phyloP scores from a whole-genome alignment of 2,329 filamentous ascomycete genomes.

The Pyricularia sp. region DNA sequence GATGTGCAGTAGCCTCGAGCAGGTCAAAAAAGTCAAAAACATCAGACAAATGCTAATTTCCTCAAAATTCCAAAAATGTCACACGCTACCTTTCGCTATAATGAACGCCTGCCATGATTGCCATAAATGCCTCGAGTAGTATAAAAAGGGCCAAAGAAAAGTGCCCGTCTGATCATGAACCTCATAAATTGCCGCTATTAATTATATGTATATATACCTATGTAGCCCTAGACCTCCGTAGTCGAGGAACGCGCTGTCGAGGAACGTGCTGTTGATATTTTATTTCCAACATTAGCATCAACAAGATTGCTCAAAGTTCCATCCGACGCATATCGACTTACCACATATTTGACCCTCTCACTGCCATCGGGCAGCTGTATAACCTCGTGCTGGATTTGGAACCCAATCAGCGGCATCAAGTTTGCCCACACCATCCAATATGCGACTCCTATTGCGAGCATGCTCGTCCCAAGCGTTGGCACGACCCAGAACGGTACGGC shows the following conservation, averaged over 20 bases:
- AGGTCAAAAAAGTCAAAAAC: not conserved
- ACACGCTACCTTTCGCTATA: no score
- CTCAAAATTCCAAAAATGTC: no score
- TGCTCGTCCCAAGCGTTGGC: constrained; percentile 29
- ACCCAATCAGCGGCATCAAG: constrained; percentile 17
- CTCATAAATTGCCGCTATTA: not conserved
- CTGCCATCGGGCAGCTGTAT: constrained; percentile 20
- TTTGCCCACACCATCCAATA: constrained; percentile 22
- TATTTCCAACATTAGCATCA: constrained; percentile 1
- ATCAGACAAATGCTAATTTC: not conserved
- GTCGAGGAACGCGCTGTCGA: constrained; percentile 3
- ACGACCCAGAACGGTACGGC: constrained; percentile 31
- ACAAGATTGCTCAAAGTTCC: not conserved
- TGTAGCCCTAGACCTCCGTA: not conserved
- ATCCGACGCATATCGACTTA: constrained; percentile 8
- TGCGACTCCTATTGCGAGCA: constrained; percentile 24
- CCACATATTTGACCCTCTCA: constrained; percentile 20
- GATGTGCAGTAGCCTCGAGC: not conserved
- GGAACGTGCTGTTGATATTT: constrained; percentile 1
- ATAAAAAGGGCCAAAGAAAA: not conserved
- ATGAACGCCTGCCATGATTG: not conserved
- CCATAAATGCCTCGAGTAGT: not conserved
- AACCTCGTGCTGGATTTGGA: constrained; percentile 20
- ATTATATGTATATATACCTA: not conserved
- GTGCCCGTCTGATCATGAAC: not conserved